Conservation (phyloP, 306 rosid species). For the Datisca glomerata region DNA sequence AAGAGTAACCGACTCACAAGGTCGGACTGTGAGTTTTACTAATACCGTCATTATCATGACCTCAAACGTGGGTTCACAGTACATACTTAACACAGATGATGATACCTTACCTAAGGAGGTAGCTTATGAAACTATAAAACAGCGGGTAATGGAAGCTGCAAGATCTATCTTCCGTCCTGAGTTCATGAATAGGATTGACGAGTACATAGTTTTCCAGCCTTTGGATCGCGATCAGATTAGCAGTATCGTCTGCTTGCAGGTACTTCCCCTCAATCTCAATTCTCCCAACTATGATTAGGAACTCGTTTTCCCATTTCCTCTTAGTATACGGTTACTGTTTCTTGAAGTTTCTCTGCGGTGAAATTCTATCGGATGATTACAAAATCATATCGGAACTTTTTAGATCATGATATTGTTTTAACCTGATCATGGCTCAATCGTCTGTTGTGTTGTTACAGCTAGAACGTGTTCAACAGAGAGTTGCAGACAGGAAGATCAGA, state of each 20-base stretch:
- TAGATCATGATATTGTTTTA: background rate
- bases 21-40: constrained; percentile 84
- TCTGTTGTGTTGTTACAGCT: constrained; percentile 40
- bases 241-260: constrained; percentile 86
- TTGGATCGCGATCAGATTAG: constrained; percentile 73
- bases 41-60: constrained; percentile 94
- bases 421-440: too few relatives aligned
- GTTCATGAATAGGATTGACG: constrained; percentile 96
- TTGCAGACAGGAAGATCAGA: constrained; percentile 80
- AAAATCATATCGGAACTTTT: too few relatives aligned
- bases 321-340: background rate
- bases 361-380: too few relatives aligned
- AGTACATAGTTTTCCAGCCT: constrained; percentile 93
- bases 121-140: constrained; percentile 74
- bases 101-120: constrained; percentile 41
- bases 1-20: constrained; percentile 93
- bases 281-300: too few relatives aligned
- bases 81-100: constrained; percentile 69
- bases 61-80: constrained; percentile 92
- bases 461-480: constrained; percentile 82
- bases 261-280: too few relatives aligned
- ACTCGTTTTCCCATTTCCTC: background rate
- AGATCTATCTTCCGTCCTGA: constrained; percentile 85
- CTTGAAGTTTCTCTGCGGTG: too few relatives aligned
- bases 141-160: constrained; percentile 87